These are phyloP conservation scores for Saccharum hybrid DNA, from an alignment of 202 grass and related monocot genomes.

Conservation along the genomic window DNA sequence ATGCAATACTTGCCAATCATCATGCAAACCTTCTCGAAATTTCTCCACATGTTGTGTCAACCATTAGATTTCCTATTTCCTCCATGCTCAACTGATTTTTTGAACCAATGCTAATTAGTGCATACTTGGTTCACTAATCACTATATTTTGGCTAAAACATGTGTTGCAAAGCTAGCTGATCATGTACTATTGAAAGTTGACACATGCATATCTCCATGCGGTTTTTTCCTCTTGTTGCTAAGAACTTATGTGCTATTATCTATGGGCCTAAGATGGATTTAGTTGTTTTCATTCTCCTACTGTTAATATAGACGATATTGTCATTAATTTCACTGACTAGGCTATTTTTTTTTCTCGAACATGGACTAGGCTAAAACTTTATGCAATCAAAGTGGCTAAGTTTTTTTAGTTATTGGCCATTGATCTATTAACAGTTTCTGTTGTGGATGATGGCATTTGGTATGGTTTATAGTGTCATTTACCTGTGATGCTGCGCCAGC, in stretches of 20 bases:
- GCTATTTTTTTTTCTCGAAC: background rate
- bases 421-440: background rate
- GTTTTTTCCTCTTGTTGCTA: background rate
- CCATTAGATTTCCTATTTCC: conserved; percentile 6
- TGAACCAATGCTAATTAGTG: background rate
- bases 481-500: background rate
- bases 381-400: conserved; percentile 10
- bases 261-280: background rate
- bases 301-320: background rate
- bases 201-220: conserved; percentile 15
- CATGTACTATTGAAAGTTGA: background rate
- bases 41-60: background rate
- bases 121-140: too few relatives aligned
- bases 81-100: background rate
- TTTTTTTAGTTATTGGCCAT: background rate
- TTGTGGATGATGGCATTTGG: background rate
- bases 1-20: background rate
- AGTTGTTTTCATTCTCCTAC: conserved; percentile 3
- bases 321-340: background rate
- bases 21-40: background rate
- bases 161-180: too few relatives aligned
- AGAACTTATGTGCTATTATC: conserved; percentile 4
- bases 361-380: background rate
- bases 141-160: too few relatives aligned
- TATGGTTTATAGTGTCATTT: conserved; percentile 27